These are phyloP conservation scores for Monilinia fructicola DNA, from an alignment of 2,329 filamentous ascomycete genomes.

Conservation along the genomic window DNA sequence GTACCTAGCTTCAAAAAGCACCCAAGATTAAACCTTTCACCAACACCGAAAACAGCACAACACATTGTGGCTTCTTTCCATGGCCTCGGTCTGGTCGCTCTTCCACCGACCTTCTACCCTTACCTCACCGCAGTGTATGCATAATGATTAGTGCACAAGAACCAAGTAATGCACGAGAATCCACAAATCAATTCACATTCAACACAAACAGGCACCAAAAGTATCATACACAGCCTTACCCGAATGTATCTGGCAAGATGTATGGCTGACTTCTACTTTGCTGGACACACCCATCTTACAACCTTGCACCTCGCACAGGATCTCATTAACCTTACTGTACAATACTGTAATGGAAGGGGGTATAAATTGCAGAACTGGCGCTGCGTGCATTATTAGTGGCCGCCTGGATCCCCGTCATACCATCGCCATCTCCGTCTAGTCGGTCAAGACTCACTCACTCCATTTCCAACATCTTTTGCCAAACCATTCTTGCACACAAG, in stretches of 20 bases:
- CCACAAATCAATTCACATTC: constrained; percentile 6
- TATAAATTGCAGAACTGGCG: constrained; percentile 13
- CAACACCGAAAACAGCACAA: constrained; percentile 4
- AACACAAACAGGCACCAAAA: constrained; percentile 17
- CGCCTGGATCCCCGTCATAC: constrained; percentile 8
- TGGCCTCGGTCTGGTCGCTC: constrained; percentile 17
- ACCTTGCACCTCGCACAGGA: constrained; percentile 12
- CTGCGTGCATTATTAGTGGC: constrained; percentile 19
- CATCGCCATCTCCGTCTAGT: constrained; percentile 25
- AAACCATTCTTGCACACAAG: constrained; percentile 11
- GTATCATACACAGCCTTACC: constrained; percentile 25
- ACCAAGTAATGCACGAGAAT: not conserved
- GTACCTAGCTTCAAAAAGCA: not conserved
- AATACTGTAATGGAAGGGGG: not conserved
- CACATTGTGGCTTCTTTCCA: constrained; percentile 14
- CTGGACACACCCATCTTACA: constrained; percentile 12
- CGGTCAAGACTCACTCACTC: constrained; percentile 21
- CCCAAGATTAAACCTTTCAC: not conserved
- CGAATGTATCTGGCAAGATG: constrained; percentile 24
- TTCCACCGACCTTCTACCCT: not conserved
- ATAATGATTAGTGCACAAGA: constrained; percentile 20
- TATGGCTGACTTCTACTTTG: constrained; percentile 18
- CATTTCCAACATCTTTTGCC: constrained; percentile 5
- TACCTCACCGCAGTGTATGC: constrained; percentile 22
- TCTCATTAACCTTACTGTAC: constrained; percentile 10